These are phyloP conservation scores for Parasitella parasitica DNA, from an alignment of 371 early-diverging fungal genomes.

Conservation along the genomic window DNA sequence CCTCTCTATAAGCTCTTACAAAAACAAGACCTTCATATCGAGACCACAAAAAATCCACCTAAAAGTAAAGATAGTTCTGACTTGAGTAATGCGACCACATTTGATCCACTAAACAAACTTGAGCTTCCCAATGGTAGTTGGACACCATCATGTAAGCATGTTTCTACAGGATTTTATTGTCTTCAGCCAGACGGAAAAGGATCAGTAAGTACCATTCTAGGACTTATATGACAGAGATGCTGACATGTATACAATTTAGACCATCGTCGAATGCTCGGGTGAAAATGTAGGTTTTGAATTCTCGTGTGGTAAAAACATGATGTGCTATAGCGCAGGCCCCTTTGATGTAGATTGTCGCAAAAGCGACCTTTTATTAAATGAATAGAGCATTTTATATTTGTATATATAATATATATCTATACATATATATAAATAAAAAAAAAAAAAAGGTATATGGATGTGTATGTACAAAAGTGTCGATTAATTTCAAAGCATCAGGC, in stretches of 20 bases:
- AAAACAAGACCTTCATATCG: not conserved
- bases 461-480: not conserved
- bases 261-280: slow-evolving; percentile 8
- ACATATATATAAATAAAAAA: not conserved
- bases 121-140: slow-evolving; percentile 8
- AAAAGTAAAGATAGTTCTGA: not conserved
- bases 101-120: not conserved
- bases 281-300: slow-evolving; percentile 11
- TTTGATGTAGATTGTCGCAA: slow-evolving; percentile 13
- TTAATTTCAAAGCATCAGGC: slow-evolving; percentile 16
- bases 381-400: no score
- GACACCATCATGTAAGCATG: slow-evolving; percentile 12
- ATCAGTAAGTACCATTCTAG: not conserved
- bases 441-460: not conserved
- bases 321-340: slow-evolving; percentile 8
- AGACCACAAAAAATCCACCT: not conserved
- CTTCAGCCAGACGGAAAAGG: not conserved
- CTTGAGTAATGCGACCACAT: not conserved
- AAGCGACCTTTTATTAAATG: not conserved
- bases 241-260: not conserved
- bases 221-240: not conserved
- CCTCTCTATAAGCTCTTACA: not conserved
- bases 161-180: slow-evolving; percentile 1
- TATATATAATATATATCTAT: not conserved
- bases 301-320: slow-evolving; percentile 1